Percentiles rank a stretch among this genome's conserved stretches.
Evolutionary conservation across 1,284 basidiomycete species (phyloP).

Genomic region (Cryptococcus sp.): DNA sequence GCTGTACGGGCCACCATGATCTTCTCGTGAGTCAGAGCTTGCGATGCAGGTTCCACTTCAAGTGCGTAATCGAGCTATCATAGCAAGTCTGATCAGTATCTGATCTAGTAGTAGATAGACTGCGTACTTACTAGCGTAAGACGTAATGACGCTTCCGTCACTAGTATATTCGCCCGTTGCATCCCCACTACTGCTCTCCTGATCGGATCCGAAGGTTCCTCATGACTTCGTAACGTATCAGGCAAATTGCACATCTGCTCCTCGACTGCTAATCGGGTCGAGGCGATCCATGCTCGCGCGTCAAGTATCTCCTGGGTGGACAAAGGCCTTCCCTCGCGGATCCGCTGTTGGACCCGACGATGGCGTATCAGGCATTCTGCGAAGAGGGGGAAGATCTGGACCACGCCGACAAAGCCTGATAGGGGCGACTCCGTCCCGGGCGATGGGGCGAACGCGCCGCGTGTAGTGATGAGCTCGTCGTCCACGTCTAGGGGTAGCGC

Average conservation of each 20-base stretch:
- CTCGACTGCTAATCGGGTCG: constrained; percentile 7
- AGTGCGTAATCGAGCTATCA: constrained; percentile 31
- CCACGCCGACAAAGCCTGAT: constrained; percentile 41
- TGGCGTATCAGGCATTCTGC: constrained; percentile 44
- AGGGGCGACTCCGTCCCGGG: constrained; percentile 21
- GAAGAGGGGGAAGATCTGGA: constrained; percentile 40
- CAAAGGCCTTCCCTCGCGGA: not conserved
- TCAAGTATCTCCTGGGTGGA: constrained; percentile 1
- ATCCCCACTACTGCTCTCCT: constrained; percentile 38
- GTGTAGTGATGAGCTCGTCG: constrained; percentile 36
- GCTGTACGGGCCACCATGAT: constrained; percentile 20
- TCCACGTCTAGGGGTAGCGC: constrained; percentile 28
- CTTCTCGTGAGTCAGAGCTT: constrained; percentile 20
- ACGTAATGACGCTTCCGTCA: constrained; percentile 43
- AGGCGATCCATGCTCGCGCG: constrained; percentile 13
- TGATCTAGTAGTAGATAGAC: not conserved
- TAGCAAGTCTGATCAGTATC: no score
- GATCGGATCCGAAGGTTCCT: constrained; percentile 13
- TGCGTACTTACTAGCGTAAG: constrained; percentile 42
- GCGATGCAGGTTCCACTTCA: constrained; percentile 20
- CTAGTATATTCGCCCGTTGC: constrained; percentile 45
- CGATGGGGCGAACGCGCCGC: constrained; percentile 26
- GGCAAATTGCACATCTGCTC: constrained; percentile 16
- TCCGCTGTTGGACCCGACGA: constrained; percentile 23
- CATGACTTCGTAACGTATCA: constrained; percentile 13